Evolutionary conservation across 306 rosid genomes (phyloP), one percentile per base, ranked within the genome.

Genomic region (Luffa acutangula): DNA sequence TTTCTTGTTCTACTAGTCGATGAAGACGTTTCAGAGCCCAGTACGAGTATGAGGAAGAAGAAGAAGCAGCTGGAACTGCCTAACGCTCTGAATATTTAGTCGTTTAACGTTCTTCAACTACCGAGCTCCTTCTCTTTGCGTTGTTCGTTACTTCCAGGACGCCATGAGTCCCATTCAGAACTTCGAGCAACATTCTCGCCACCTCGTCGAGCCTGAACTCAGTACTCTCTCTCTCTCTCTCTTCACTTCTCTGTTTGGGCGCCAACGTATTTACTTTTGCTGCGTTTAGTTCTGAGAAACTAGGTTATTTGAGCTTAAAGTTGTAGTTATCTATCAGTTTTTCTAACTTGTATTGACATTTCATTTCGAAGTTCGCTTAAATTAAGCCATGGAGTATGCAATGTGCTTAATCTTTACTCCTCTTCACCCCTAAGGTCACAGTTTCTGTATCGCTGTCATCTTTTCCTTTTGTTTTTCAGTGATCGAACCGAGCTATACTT

Each of bases 151-250:
- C 57, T 83, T 57, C 17, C 41, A 21, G 53, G 43, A 25, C 85
- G 79, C 56, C 81, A 95, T 96, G 99, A 89, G 99, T 82, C 99
- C 99, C 33, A 88, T 96, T 79, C 98, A 91, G 89, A 91, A 96
- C 89, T 90, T 93, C 87, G 97, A 91, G 82, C 97, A 89, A 71
- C 98, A 96, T 85, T 87, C 99, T 25, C 91, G 96, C 53, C 90
- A 83, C 57, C 93, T 96, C 79, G 87, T 89, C 81, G 98, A 90
- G 78, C 76, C 89, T 7, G 96, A 93, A 76, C 88, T 89, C 31
- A 67, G 99, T 95, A 95, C 43, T 79, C 56, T 39, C 37, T 73
- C 83, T 80, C 15, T 79, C 81, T 78, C 49, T 65, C 69, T 58
- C 51, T 74, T 31, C 67, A 20, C 25, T 67, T 64, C 18, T 48